These are phyloP conservation scores for Magnolia officinalis DNA, from an alignment of 164 flowering plant species.

Conservation along the genomic window DNA sequence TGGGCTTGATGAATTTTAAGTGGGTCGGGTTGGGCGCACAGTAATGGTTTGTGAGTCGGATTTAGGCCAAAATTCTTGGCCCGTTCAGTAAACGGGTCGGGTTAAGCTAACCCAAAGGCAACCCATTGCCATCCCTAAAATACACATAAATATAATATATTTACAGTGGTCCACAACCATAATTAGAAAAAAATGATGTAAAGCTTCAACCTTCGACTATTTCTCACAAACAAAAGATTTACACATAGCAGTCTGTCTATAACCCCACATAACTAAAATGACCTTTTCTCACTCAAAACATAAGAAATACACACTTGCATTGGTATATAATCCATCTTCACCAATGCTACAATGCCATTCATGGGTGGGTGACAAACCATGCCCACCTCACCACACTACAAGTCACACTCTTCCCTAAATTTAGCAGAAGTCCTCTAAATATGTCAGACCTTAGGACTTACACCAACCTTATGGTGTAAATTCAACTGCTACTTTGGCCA, in stretches of 20 bases:
- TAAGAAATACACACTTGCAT: not conserved
- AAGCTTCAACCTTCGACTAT: not conserved
- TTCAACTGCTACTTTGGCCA: not conserved
- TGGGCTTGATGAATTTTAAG: too few species aligned
- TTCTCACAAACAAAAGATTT: not conserved
- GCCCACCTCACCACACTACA: slow-evolving; percentile 15
- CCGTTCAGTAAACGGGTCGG: too few species aligned
- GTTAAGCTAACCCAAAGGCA: too few species aligned
- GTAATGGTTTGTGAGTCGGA: too few species aligned
- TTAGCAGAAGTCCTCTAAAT: slow-evolving; percentile 5
- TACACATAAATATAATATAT: too few species aligned
- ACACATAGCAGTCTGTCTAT: not conserved
- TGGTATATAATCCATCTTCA: not conserved
- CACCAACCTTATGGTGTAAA: slow-evolving; percentile 1
- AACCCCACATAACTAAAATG: not conserved
- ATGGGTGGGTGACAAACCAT: slow-evolving; percentile 15
- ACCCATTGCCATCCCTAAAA: too few species aligned
- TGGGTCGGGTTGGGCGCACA: too few species aligned
- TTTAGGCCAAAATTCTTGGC: too few species aligned
- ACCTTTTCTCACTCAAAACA: not conserved
- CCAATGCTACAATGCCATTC: not conserved
- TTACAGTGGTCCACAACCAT: not conserved
- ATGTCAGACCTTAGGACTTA: not conserved
- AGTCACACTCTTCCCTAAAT: slow-evolving; percentile 2
- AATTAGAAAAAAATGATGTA: not conserved